Base-by-base conservation (phyloP, 1,284 basidiomycete species). In the Rhodofomes roseus region DNA sequence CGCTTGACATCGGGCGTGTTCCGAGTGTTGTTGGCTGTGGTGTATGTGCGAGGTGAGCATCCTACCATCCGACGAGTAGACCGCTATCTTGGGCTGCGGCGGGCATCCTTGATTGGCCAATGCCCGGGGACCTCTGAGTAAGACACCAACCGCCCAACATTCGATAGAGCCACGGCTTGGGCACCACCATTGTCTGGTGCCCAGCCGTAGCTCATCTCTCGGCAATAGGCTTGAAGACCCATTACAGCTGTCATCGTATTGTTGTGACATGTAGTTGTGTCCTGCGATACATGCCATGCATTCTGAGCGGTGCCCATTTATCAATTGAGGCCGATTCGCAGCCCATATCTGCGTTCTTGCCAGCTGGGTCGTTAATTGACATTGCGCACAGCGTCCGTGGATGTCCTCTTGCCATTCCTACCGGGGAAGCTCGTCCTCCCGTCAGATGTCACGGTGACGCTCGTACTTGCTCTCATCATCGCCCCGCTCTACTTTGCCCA, bases 21-120 rank as follows among this genome's bases (percentile, higher is more conserved):
- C 61, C 79, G 78, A 60, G 66, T 87, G 16, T 66, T 85, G 25
- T 68, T 89, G 54, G 81, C 83, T 6, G 74, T 81, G 1, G 73
- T 87, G 63, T 91, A 90, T 74, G 73, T 90, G 54, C 81, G 82
- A 63, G 80, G 88, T 90, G 64, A 62, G 86, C 78, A 41, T 51
- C 46, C 14, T 7, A 18, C 7, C 25, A 48, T 48, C n/a, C 23
- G 12, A 4, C 14, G 23, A 48, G 22, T 54, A 18, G 20, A 25
- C 22, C 25, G 23, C 16, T n/a, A 31, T 41, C 14, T 16, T 27
- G 27, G 14, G 46, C 43, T 16, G 1, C 9, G 43, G n/a, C 12
- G 43, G n/a, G 43, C 43, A 11, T 44, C 5, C 31, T 34, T 11
- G 31, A 34, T 34, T 11, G 31, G n/a, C n/a, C n/a, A n/a, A n/a